Evolutionary conservation across 768 basidiomycete genomes (phyloP), one percentile per base, ranked within the genome.

Genomic region (Chlorophyllum brunneum): DNA sequence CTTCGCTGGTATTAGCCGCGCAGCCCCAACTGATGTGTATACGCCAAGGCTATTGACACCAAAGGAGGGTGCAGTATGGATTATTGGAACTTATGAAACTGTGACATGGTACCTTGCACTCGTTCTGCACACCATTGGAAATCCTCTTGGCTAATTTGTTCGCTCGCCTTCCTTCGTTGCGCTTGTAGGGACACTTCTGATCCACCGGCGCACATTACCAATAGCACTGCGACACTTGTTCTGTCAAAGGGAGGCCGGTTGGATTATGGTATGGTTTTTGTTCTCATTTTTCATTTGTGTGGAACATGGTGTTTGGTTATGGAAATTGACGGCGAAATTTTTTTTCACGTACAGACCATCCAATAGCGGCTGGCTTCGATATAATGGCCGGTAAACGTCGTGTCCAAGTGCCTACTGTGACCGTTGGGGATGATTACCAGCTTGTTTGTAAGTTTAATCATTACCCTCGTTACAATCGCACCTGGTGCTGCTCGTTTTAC

Each of bases 131-230:
- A 13, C 16, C 5, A 4, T 22, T 34, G n/a, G 24, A 26, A 20
- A 24, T 7, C 7, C 11, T n/a, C 26, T n/a, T 36, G 22, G 16
- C 24, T 33, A 16, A 10, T 8, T 13, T 24, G 20, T 6, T 20
- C 8, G 7, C 8, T 24, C 18, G 22, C 5, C 15, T 26, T 3
- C 18, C 10, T 31, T 27, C 13, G n/a, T 53, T 18, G 16, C 15
- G 2, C n/a, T n/a, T n/a, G 10, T 48, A 73, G 73, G 73, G 59
- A 73, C 51, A 58, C 44, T 29, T 56, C 57, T 2, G 43, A 54
- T 40, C 45, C 61, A 16, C 69, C 70, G 9, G 13, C 23, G 0
- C 11, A 63, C 0, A 67, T 75, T 55, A 74, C 72, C 31, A 68
- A 72, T 54, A 22, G 49, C 10, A 6, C 27, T 4, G 68, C 69